Evolutionary conservation across 177 flowering plant genomes (phyloP), one percentile per base, ranked within the genome.

Genomic region (Telopea speciosissima): DNA sequence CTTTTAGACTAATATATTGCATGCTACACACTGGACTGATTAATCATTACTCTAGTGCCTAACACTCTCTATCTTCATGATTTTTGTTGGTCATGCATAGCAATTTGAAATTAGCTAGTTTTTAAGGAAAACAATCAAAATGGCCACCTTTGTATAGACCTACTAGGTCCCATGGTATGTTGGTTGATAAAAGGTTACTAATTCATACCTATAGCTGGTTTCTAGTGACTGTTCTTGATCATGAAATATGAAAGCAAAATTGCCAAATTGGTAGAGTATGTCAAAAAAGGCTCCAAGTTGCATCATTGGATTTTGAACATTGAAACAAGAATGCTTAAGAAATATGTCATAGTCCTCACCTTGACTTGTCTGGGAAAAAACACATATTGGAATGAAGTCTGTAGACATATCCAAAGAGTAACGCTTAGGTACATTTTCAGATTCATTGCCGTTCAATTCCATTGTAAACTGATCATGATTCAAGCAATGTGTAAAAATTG

Each of bases 351-450:
- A 11, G 28, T 67, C 56, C 76, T 74, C 68, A 85, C 91, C 89
- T 79, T 86, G 83, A 24, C 80, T 44, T 69, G 88, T 78, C 76
- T 86, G 88, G 17, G 89, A 78, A 73, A 88, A 85, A 24, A 83
- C 84, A 61, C 83, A 86, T 89, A 88, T 82, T 14, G 89, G 88
- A 63, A 83, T 36, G 23, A 86, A 79, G 68, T 83, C 89, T 58
- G 71, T 79, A 22, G 85, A 82, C 87, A 88, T 86, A 45, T 86
- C 79, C 87, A 86, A 78, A 0, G 85, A 66, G 77, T 80, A 88
- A 69, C 68, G 12, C 71, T 76, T 83, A n/a, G 85, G 88, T 22
- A 24, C 66, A 69, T 81, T 72, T 67, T 84, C 85, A 66, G 81
- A 63, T 69, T 76, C 85, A 71, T 67, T 60, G 71, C 78, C 80